These are phyloP conservation scores for Mycena crocata DNA, from an alignment of 768 basidiomycete species.

Conservation along the genomic window DNA sequence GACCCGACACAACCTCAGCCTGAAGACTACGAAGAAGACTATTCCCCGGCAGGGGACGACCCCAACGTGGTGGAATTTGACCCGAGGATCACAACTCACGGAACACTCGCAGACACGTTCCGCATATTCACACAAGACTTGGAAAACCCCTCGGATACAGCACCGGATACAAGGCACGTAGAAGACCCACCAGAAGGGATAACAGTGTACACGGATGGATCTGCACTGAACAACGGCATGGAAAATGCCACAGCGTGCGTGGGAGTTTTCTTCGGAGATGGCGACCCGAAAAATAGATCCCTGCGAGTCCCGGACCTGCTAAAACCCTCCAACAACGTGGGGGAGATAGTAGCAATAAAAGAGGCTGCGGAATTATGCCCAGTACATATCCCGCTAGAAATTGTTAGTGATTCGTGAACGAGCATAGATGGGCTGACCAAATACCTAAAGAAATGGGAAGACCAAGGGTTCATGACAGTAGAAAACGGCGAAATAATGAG, in stretches of 20 bases:
- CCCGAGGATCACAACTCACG: too few species aligned
- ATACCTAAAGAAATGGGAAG: background rate
- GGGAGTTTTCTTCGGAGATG: background rate
- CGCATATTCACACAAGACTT: too few species aligned
- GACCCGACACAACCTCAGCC: too few species aligned
- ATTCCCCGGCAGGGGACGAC: too few species aligned
- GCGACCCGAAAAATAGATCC: background rate
- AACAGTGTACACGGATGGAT: background rate
- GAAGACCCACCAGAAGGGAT: too few species aligned
- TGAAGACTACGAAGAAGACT: background rate
- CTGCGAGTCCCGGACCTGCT: background rate
- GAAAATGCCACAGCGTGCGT: background rate
- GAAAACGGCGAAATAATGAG: background rate
- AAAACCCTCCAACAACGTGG: background rate
- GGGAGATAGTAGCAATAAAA: background rate
- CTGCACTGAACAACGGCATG: background rate
- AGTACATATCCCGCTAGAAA: background rate
- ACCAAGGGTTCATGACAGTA: background rate
- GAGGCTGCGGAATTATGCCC: background rate
- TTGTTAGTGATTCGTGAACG: background rate
- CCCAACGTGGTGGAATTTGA: too few species aligned
- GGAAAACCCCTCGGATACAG: too few species aligned
- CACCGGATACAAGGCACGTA: too few species aligned
- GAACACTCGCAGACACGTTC: too few species aligned
- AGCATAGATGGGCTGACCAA: background rate